Evolutionary conservation across 2,329 filamentous ascomycete species (phyloP), one percentile per base, ranked within the genome.

Genomic region (Eurotiales sp.): DNA sequence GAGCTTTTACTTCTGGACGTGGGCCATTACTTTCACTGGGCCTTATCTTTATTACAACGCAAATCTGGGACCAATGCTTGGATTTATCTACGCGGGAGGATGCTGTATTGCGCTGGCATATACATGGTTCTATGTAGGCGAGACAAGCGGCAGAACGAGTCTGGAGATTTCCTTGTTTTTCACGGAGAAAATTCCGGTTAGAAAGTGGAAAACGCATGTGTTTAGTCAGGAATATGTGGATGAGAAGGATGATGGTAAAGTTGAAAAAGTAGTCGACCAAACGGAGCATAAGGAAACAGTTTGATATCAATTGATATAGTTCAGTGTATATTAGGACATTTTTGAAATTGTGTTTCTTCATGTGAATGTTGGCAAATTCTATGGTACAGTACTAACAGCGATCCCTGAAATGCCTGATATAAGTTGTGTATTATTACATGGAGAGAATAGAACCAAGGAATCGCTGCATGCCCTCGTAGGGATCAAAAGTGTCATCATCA

Each of bases 131-230:
- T 41, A 23, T 23, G 39, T 41, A 19, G 39, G 39, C 11, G 19
- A 41, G 39, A 41, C 39, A 14, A 11, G 39, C 10, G 39, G 39
- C 19, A 41, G 39, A 41, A 11, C 39, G 14, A 41, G 22, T 23
- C 39, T 23, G 14, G 39, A 41, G 19, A 41, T 41, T n/a, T 41
- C 39, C 2, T 41, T 41, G 19, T 23, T 41, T 23, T 41, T 41
- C 39, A 41, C 39, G 17, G 39, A 41, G 22, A 41, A 41, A 3
- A 41, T 41, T 17, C 39, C 39, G 8, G 39, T 23, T n/a, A 22
- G 39, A 25, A 42, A 42, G 39, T 42, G 39, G 39, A 42, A 42
- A 12, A 25, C 39, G 11, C 39, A 42, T 41, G 39, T 42, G 21
- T 42, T 42, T 25, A 21, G 39, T 25, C 39, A 42, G 3, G 19